These are phyloP conservation scores for Penicillium arizonense DNA, from an alignment of 495 filamentous ascomycete species.

Conservation along the genomic window DNA sequence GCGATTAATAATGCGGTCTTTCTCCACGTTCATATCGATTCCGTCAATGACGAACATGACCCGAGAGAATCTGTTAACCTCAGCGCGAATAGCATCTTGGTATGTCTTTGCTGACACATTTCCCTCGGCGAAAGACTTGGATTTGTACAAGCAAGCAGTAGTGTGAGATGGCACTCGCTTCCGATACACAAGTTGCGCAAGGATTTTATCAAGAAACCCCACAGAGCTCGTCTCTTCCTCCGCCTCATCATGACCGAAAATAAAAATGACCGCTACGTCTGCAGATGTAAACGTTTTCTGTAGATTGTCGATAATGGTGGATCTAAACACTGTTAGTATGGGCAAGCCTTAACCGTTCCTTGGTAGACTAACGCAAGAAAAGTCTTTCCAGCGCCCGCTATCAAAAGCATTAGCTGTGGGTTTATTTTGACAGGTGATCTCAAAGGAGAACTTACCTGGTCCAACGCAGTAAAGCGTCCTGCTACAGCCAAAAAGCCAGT, in stretches of 20 bases:
- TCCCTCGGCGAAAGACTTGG: conserved; percentile 17
- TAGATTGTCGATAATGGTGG: conserved; percentile 27
- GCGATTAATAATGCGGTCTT: conserved; percentile 29
- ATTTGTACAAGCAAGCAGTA: conserved; percentile 21
- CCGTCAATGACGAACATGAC: conserved; percentile 35
- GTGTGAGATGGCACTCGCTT: conserved; percentile 23
- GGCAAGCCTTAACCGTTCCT: neutral
- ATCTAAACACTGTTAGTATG: conserved; percentile 8
- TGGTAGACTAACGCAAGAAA: conserved; percentile 29
- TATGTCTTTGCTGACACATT: conserved; percentile 29
- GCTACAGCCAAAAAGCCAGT: conserved; percentile 27
- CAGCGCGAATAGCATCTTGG: conserved; percentile 35
- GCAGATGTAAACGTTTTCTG: conserved; percentile 32
- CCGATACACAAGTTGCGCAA: conserved; percentile 34
- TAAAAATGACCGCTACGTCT: conserved; percentile 31
- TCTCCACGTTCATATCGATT: conserved; percentile 27
- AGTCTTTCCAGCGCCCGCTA: conserved; percentile 37
- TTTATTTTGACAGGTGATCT: neutral
- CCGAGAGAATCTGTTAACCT: conserved; percentile 32
- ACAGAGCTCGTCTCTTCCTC: conserved; percentile 18
- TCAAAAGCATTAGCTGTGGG: neutral
- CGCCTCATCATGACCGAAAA: conserved; percentile 32
- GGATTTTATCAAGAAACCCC: conserved; percentile 23
- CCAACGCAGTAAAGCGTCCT: conserved; percentile 33
- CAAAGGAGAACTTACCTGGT: conserved; percentile 17